Evolutionary conservation across 169 alveolate genomes (phyloP), one percentile per base, ranked within the genome.

Genomic region (Plasmodium gaboni): DNA sequence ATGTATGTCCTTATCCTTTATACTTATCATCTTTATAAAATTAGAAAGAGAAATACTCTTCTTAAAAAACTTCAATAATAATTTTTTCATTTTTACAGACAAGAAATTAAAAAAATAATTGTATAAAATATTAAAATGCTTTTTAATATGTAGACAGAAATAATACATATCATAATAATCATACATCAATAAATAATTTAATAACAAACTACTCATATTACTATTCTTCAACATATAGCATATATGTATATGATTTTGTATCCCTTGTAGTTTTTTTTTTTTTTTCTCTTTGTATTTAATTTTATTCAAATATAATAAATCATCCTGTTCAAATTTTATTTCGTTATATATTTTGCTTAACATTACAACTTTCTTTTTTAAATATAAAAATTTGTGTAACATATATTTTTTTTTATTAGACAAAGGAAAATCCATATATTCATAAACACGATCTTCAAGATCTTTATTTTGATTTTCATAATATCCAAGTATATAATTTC

Each of bases 11-110:
- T 26, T 42, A 26, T 76, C 89, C 55, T 50, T 50, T 19, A 17
- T 9, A 76, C 44, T 8, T 12, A 64, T 13, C 17, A 42, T n/a
- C 12, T 50, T 26, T 7, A 13, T 48, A 76, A 48, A 76, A 64
- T 42, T 17, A 15, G 13, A 8, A 7, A 51, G 19, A 5, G 69
- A 13, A 6, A 17, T 15, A 48, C 65, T 76, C 2, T 55, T 48
- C 55, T 64, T 76, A 53, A 76, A 76, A 63, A 76, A 17, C 24
- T 76, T 76, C 44, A 76, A 12, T 12, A 76, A 22, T 19, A 55
- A 28, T n/a, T 76, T 76, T 69, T 76, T 76, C 76, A 55, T 64
- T 76, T 76, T 76, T 2, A 76, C 48, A 17, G 89, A 76, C 2
- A 76, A 55, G 15, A 76, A 76, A 50, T 76, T 76, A 42, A 76